Evolutionary conservation across 176 grass and related monocot species (phyloP), one percentile per base, ranked within the genome.

Genomic region (Guadua angustifolia): DNA sequence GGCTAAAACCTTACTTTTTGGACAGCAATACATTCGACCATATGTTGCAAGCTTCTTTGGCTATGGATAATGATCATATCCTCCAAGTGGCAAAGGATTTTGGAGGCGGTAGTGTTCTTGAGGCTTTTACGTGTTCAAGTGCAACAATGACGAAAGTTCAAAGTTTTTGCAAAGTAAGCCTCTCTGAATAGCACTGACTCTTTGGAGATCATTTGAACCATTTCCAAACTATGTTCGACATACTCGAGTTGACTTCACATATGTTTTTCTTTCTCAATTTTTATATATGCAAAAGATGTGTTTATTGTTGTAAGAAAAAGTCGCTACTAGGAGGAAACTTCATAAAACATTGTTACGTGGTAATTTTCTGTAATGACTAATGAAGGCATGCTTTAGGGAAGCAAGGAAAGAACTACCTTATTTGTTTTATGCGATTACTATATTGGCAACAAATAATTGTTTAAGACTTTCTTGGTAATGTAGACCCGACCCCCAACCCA

Each of bases 21-120:
- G 61, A 62, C 82, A 98, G 95, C 88, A 98, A 93, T 92, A 90
- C 66, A 90, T 98, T 75, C 82, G 88, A n/a, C 84, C 50, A 65
- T 98, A 91, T 79, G 81, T n/a, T n/a, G n/a, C n/a, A n/a, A n/a
- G n/a, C n/a, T n/a, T n/a, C n/a, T n/a, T n/a, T n/a, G n/a, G n/a
- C n/a, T n/a, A n/a, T n/a, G n/a, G n/a, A n/a, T n/a, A n/a, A n/a
- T n/a, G n/a, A n/a, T n/a, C n/a, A n/a, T n/a, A n/a, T n/a, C n/a
- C n/a, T n/a, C n/a, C n/a, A n/a, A n/a, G n/a, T n/a, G n/a, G n/a
- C n/a, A n/a, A n/a, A n/a, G n/a, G n/a, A n/a, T n/a, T n/a, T n/a
- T n/a, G n/a, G n/a, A n/a, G n/a, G n/a, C n/a, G n/a, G n/a, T n/a
- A n/a, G n/a, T n/a, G n/a, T n/a, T n/a, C n/a, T n/a, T n/a, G n/a